Base-by-base conservation (phyloP, 257 asterid species). In the Scutellaria galericulata region DNA sequence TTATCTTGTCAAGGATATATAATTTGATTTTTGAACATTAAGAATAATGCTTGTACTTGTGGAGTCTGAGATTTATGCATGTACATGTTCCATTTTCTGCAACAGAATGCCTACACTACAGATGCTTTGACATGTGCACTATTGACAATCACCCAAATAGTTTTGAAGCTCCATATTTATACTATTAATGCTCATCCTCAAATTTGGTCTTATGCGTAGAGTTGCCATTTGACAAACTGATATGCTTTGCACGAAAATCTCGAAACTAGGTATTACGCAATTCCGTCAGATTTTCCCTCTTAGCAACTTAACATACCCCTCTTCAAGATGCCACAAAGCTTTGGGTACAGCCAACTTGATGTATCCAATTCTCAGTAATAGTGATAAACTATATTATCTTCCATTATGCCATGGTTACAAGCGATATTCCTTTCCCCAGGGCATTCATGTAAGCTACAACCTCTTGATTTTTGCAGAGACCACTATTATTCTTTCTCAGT, bases 241-340 rank as follows among this genome's bases (percentile, higher is more conserved):
- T 18, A 0, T 18, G 18, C 18, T 18, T 18, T 18, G 18, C 18
- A 18, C 18, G 18, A 18, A 18, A 18, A 18, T 18, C 18, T 18
- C 18, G 18, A 18, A 18, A 18, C 18, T 18, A 18, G 18, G 18
- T 18, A 18, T 27, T 3, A 27, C 35, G 3, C 35, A 27, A 27
- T 27, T 27, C 3, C 18, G 35, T 27, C 35, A 27, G 35, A 27
- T 27, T 27, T 27, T 27, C 35, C 35, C 35, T 27, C 65, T 59
- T 10, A 37, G 11, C 7, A 42, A 9, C 52, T 42, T 9, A 59
- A 62, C 18, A 40, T 1, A 8, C 51, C 52, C 14, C 53, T 39
- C 20, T 63, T 9, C 22, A 22, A 64, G 56, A 45, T 45, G 41
- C 35, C 45, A 45, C 22, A 64, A 44, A 64, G 37, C 68, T 62